These are phyloP conservation scores for Calonectria pseudoreteaudii DNA, from an alignment of 2,329 filamentous ascomycete species.

Conservation along the genomic window DNA sequence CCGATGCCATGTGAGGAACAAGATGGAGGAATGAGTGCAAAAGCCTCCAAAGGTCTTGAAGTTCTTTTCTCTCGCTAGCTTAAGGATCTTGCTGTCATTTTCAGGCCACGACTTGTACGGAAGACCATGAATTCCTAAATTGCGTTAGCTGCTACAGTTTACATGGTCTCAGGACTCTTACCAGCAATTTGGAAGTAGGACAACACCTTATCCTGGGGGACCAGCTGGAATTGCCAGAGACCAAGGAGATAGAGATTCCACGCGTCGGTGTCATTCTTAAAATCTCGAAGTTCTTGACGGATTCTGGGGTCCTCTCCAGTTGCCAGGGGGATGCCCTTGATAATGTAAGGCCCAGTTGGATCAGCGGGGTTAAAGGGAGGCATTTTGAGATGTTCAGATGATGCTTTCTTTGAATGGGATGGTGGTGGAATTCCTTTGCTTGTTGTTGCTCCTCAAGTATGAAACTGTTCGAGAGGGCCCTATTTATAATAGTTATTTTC, in stretches of 20 bases:
- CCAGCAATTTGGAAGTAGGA: background rate
- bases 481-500: no score
- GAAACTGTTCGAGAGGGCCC: no score
- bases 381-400: no score
- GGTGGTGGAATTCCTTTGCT: no score
- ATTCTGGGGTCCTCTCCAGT: background rate
- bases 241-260: slow-evolving; percentile 3
- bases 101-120: background rate
- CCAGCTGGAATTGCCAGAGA: background rate
- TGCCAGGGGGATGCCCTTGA: background rate
- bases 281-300: background rate
- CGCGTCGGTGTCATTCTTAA: background rate
- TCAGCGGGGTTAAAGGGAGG: background rate
- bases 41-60: background rate
- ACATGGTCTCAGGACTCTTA: background rate
- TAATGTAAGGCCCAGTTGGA: background rate
- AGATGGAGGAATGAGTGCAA: background rate
- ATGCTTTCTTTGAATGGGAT: no score
- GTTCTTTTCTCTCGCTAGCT: background rate
- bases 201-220: background rate
- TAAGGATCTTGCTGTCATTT: background rate
- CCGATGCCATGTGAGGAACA: background rate
- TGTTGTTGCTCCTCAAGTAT: no score
- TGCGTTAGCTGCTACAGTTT: background rate
- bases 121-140: background rate